Base-by-base conservation (phyloP, 192 early-diverging fungal species). In the Phycomyces blakesleeanus region DNA sequence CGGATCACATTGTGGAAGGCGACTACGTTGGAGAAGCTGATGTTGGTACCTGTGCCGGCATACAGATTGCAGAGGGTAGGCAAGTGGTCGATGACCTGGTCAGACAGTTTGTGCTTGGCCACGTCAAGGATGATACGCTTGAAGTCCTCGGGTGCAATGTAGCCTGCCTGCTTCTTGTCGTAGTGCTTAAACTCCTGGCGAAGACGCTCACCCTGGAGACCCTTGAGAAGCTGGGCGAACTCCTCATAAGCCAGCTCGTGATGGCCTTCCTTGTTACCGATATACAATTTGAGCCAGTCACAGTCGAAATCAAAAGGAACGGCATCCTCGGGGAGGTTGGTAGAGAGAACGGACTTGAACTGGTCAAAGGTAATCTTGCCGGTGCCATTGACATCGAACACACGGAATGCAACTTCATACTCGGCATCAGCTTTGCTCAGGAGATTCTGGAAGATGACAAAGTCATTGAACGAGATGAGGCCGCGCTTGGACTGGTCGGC, bases 201-300 rank as follows among this genome's bases (percentile, higher is more conserved):
- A 26, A 90, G 69, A 47, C 87, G 78, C 61, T 90, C 88, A 11
- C 79, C 79, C 61, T 88, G 87, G 26, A 87, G 80, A 10, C 81
- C 85, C 66, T 89, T 87, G 26, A 90, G 55, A 38, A 90, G 73
- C 65, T 90, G 84, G 15, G 85, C 72, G 52, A 90, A 89, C 63
- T 90, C 88, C 18, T 86, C 76, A 71, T 85, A 88, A 20, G 79
- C 74, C 59, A 90, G 69, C 57, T 87, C 84, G n/a, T 81, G 78
- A 42, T 64, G 54, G 18, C 71, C 76, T 15, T 67, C 68, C 38
- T 79, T 83, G 27, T 75, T 76, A 11, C 85, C 87, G 53, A 85
- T 78, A 69, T 83, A 88, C 8, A 89, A 78, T 51, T 85, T 88
- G 42, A 90, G 77, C 85, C 85, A 86, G 21, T 90, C 88, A 64